Conservation (phyloP, 2,329 filamentous ascomycete species). For the Chalara sp. region DNA sequence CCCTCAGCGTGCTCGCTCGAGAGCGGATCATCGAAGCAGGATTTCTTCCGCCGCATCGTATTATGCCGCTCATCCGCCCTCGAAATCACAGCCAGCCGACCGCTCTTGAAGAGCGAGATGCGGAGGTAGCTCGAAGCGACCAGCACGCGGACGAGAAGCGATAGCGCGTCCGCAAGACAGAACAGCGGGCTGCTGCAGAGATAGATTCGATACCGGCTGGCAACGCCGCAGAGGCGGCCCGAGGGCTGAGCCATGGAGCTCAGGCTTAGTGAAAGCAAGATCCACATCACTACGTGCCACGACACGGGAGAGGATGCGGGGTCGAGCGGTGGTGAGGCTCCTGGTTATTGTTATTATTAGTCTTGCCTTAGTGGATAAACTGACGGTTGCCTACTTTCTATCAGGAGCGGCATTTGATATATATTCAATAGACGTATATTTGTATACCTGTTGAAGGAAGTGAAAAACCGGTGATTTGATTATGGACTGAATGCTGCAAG, state of each 20-base stretch:
- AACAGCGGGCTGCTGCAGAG: constrained; percentile 12
- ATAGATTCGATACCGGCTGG: constrained; percentile 8
- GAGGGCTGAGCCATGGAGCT: constrained; percentile 17
- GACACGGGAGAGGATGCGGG: constrained; percentile 6
- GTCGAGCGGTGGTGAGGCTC: too few species aligned
- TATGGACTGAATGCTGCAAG: too few species aligned
- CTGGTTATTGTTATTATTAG: too few species aligned
- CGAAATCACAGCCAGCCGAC: not conserved
- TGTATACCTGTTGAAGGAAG: too few species aligned
- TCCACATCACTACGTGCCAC: constrained; percentile 16
- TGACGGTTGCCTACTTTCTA: too few species aligned
- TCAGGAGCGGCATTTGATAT: too few species aligned
- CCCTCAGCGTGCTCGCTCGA: too few species aligned
- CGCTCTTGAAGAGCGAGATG: not conserved
- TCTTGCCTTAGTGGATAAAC: too few species aligned
- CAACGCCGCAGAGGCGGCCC: constrained; percentile 5
- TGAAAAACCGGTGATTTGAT: too few species aligned
- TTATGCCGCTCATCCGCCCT: not conserved
- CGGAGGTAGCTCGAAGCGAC: not conserved
- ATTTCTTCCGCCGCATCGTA: too few species aligned
- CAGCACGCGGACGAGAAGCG: constrained; percentile 2
- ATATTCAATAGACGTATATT: too few species aligned
- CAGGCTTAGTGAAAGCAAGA: constrained; percentile 10
- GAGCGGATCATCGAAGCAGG: too few species aligned
- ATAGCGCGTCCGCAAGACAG: constrained; percentile 9